phyloP scores from a whole-genome alignment of 768 basidiomycete species.

The Mycena latifolia region DNA sequence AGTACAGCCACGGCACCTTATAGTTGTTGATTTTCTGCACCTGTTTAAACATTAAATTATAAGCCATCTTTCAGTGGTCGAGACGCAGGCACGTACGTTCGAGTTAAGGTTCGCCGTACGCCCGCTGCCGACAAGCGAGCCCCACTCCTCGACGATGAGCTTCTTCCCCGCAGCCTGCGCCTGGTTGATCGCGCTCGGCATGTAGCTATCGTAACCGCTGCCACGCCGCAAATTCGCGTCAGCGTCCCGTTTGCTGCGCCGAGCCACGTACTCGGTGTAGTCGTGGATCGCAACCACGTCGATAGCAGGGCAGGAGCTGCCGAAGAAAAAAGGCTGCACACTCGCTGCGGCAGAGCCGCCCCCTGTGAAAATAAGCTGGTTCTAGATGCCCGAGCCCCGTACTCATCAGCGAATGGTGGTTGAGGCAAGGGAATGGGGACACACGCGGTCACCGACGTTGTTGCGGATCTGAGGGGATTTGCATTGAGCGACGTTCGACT shows the following conservation, averaged over 20 bases:
- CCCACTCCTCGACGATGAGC: no score
- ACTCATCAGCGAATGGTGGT: no score
- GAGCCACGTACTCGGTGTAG: conserved; percentile 47
- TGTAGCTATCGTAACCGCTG: conserved; percentile 26
- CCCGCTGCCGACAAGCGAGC: no score
- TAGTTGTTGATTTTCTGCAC: conserved; percentile 45
- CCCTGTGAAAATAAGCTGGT: conserved; percentile 45
- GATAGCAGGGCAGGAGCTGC: conserved; percentile 41
- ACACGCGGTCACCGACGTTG: conserved; percentile 37
- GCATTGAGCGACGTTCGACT: neutral
- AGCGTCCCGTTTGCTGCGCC: no score
- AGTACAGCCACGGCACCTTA: conserved; percentile 54
- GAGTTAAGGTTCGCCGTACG: conserved; percentile 49
- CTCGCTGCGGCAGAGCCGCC: conserved; percentile 41
- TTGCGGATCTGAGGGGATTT: conserved; percentile 36
- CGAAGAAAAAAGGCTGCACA: conserved; percentile 40
- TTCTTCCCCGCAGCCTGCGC: conserved; percentile 51
- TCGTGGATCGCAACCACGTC: conserved; percentile 54
- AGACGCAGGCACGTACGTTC: conserved; percentile 32
- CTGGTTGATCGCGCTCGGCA: conserved; percentile 42
- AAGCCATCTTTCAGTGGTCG: neutral
- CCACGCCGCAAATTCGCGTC: no score
- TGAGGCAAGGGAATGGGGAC: neutral
- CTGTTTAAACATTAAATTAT: neutral
- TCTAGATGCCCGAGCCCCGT: no score